These are phyloP conservation scores for Tetrahymena thermophila DNA, from an alignment of 73 alveolate species.

Conservation along the genomic window DNA sequence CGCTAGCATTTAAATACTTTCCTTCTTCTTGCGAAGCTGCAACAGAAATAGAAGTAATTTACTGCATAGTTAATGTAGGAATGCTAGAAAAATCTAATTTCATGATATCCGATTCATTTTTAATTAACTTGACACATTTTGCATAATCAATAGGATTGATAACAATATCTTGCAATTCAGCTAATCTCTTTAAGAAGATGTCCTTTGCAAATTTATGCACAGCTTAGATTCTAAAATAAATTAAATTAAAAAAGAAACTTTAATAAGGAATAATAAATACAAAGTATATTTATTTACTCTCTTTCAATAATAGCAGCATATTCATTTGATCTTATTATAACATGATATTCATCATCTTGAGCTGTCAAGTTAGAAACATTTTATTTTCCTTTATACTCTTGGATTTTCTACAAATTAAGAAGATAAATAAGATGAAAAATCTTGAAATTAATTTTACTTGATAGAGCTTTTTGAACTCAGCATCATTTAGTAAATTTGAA, in stretches of 20 bases:
- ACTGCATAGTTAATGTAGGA: conserved; percentile 62
- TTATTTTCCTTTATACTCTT: background rate
- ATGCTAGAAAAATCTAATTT: conserved; percentile 52
- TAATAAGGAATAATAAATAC: background rate
- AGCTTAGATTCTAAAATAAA: conserved; percentile 5
- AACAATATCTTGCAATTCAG: conserved; percentile 82
- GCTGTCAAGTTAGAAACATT: background rate
- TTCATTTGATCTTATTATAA: conserved; percentile 32
- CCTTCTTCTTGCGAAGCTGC: conserved; percentile 68
- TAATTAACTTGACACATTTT: conserved; percentile 69
- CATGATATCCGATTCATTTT: conserved; percentile 52
- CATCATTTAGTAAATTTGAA: background rate
- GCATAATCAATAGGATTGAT: conserved; percentile 79
- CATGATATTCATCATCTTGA: conserved; percentile 25
- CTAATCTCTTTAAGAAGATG: conserved; percentile 67
- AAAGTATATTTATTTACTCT: conserved; percentile 2
- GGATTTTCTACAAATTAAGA: background rate
- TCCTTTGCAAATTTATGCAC: conserved; percentile 60
- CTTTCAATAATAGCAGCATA: conserved; percentile 18
- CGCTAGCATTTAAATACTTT: conserved; percentile 32
- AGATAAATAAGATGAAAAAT: background rate
- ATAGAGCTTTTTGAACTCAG: background rate
- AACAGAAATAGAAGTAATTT: conserved; percentile 71
- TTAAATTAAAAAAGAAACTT: background rate
- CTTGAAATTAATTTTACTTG: background rate